A percentile compares a stretch with the other conserved stretches of the same genome.
phyloP scores from a whole-genome alignment of 1,284 basidiomycete species.

The Rhodotorula sp. region DNA sequence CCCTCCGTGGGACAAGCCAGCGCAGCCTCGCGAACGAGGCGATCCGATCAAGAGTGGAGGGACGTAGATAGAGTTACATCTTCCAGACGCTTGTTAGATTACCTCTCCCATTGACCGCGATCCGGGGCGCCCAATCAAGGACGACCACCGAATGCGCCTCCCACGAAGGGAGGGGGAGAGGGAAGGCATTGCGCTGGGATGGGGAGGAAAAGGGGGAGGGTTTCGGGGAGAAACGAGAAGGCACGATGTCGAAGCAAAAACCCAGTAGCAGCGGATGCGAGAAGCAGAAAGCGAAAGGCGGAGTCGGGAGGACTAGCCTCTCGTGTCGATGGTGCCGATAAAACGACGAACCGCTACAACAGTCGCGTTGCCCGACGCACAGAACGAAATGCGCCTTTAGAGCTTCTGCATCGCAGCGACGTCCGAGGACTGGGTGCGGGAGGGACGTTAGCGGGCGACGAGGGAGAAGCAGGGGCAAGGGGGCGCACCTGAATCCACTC shows the following conservation, averaged over 20 bases:
- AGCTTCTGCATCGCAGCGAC: slow-evolving; percentile 52
- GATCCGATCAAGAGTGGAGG: slow-evolving; percentile 36
- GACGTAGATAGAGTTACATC: slow-evolving; percentile 18
- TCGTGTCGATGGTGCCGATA: not conserved
- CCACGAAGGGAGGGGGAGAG: slow-evolving; percentile 17
- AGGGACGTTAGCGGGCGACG: not conserved
- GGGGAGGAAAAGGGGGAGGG: not conserved
- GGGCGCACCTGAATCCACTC: slow-evolving; percentile 79
- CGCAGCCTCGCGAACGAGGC: not conserved
- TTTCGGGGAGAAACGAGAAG: not conserved
- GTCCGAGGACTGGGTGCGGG: slow-evolving; percentile 66
- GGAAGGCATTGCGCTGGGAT: slow-evolving; percentile 27
- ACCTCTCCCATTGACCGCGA: slow-evolving; percentile 10
- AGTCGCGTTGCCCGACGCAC: not conserved
- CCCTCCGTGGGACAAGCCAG: slow-evolving; percentile 1
- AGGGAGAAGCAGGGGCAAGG: not conserved
- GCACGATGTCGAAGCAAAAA: not conserved
- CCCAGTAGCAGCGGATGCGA: not conserved
- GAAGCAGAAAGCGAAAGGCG: not conserved
- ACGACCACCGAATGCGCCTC: slow-evolving; percentile 3
- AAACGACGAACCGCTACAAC: not conserved
- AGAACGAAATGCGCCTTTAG: slow-evolving; percentile 4
- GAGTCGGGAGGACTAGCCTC: no score
- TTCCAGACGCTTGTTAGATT: slow-evolving; percentile 25
- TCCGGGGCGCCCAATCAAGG: slow-evolving; percentile 15